Conservation (phyloP, 306 rosid genomes). For the Fragaria vesca region DNA sequence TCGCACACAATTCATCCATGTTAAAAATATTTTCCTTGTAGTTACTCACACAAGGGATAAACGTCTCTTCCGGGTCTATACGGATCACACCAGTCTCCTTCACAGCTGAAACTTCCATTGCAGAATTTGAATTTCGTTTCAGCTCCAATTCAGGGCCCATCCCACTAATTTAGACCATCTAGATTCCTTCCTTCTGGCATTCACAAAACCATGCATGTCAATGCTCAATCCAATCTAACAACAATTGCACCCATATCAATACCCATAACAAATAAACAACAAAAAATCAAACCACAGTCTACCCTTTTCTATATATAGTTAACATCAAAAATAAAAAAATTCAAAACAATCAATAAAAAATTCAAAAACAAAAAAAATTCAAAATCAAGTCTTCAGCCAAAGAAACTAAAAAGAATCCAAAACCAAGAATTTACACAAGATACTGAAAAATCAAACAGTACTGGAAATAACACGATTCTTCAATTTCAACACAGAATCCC, state of each 20-base stretch:
- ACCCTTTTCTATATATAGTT: background rate
- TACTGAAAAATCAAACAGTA: background rate
- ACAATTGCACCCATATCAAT: background rate
- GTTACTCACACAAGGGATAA: constrained; percentile 33
- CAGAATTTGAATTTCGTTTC: constrained; percentile 33
- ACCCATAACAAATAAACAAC: background rate
- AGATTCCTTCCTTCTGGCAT: constrained; percentile 10
- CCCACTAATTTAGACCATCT: constrained; percentile 24
- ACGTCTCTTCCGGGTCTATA: constrained; percentile 16
- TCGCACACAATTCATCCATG: constrained; percentile 22
- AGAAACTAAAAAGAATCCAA: background rate
- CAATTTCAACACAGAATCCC: background rate
- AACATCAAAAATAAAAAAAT: background rate
- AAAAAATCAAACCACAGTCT: background rate
- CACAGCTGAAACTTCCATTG: constrained; percentile 29
- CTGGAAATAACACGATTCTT: background rate
- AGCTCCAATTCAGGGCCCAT: constrained; percentile 53
- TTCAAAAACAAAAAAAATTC: background rate
- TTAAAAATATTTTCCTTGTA: constrained; percentile 25
- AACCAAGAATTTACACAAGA: background rate
- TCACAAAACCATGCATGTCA: background rate
- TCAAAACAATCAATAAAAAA: background rate
- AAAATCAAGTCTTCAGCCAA: background rate
- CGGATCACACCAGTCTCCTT: constrained; percentile 32
- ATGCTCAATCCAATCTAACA: background rate